A percentile compares a stretch with the other conserved stretches of the same genome.
phyloP scores from a whole-genome alignment of 352 stramenopile genomes.

The Hyphochytrium catenoides region DNA sequence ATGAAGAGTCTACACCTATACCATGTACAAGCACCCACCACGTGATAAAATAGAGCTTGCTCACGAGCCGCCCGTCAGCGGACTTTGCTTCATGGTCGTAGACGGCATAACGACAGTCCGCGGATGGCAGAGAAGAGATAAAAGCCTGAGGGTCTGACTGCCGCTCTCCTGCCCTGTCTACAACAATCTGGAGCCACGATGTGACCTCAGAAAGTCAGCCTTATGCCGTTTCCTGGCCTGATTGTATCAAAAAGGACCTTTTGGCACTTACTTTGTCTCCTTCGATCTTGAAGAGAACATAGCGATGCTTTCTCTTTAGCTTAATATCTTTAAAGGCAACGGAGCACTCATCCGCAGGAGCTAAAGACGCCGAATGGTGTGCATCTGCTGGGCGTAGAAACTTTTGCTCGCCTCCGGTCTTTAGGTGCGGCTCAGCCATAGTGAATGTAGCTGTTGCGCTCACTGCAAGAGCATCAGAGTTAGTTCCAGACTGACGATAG shows the following conservation, averaged over 20 bases:
- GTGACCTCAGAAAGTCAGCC: no score
- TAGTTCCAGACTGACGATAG: no score
- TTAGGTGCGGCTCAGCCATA: slow-evolving; percentile 54
- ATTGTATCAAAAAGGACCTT: no score
- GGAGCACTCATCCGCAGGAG: slow-evolving; percentile 23
- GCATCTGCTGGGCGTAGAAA: slow-evolving; percentile 46
- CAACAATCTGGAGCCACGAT: slow-evolving; percentile 19
- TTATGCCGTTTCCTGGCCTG: no score
- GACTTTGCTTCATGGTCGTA: slow-evolving; percentile 58
- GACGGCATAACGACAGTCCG: slow-evolving; percentile 55
- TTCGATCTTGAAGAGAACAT: slow-evolving; percentile 52
- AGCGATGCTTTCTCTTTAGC: slow-evolving; percentile 60
- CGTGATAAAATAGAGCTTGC: slow-evolving; percentile 61
- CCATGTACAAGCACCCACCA: slow-evolving; percentile 25
- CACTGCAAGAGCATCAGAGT: no score
- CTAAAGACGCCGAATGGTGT: slow-evolving; percentile 35
- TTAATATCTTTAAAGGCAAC: slow-evolving; percentile 60
- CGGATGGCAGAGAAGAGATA: slow-evolving; percentile 27
- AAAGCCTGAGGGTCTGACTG: slow-evolving; percentile 26
- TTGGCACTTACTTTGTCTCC: no score
- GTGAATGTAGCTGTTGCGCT: no score
- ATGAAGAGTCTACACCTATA: no score
- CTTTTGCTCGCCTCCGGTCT: slow-evolving; percentile 46
- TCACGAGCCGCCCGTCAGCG: slow-evolving; percentile 46
- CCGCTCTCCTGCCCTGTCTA: slow-evolving; percentile 25